Percentiles rank a stretch among this genome's conserved stretches.
These are phyloP conservation scores for Backusella mclennaniae DNA, from an alignment of 192 early-diverging fungal genomes.

Conservation along the genomic window DNA sequence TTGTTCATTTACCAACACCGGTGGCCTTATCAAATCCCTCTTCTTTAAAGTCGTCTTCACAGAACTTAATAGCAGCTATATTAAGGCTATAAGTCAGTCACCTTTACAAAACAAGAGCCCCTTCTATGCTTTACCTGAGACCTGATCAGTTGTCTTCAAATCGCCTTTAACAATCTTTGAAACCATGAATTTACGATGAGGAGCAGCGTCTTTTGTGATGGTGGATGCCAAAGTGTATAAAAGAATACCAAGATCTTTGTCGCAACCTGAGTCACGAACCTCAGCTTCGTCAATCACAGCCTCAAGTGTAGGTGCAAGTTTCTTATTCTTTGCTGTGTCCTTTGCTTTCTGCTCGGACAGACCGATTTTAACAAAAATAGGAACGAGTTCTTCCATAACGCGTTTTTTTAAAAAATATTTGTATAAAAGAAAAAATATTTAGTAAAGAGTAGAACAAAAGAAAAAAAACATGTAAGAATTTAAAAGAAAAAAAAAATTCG, in stretches of 20 bases:
- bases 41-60: slow-evolving; percentile 63
- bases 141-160: slow-evolving; percentile 81
- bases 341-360: slow-evolving; percentile 89
- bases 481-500: neutral
- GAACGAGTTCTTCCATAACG: slow-evolving; percentile 49
- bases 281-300: slow-evolving; percentile 70
- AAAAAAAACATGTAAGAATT: neutral
- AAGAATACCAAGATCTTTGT: slow-evolving; percentile 68
- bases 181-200: slow-evolving; percentile 81
- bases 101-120: no score
- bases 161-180: slow-evolving; percentile 69
- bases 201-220: slow-evolving; percentile 66
- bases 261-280: slow-evolving; percentile 40
- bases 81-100: no score
- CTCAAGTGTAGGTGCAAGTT: slow-evolving; percentile 79
- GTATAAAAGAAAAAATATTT: neutral
- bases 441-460: neutral
- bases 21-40: slow-evolving; percentile 79
- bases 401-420: neutral
- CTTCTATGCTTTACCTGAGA: slow-evolving; percentile 58
- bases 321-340: slow-evolving; percentile 96
- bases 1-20: slow-evolving; percentile 78
- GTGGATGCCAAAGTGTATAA: slow-evolving; percentile 89
- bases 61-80: slow-evolving; percentile 90
- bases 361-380: slow-evolving; percentile 84